A percentile compares a stretch with the other conserved stretches of the same genome.
Evolutionary conservation across 1,284 basidiomycete genomes (phyloP).

Genomic region (Cystobasidiaceae sp.): DNA sequence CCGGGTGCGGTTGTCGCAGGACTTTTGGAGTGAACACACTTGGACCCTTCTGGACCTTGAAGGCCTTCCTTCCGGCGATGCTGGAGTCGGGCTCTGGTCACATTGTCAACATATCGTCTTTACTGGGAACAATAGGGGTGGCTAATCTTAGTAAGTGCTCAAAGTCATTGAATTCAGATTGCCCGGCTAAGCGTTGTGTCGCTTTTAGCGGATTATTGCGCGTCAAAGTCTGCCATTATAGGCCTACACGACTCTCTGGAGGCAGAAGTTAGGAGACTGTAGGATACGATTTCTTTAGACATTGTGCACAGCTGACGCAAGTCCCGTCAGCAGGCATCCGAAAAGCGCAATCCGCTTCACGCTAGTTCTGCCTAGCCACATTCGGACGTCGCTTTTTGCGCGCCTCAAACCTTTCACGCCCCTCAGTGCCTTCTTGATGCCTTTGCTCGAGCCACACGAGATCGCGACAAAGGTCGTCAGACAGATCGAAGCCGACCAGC

Average conservation of each 20-base stretch:
- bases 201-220: constrained; percentile 75
- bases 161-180: constrained; percentile 74
- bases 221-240: constrained; percentile 76
- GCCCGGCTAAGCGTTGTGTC: constrained; percentile 63
- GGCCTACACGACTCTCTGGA: constrained; percentile 72
- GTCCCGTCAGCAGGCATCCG: constrained; percentile 55
- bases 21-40: constrained; percentile 85
- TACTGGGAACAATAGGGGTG: constrained; percentile 18
- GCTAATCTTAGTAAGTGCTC: not conserved
- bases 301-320: not conserved
- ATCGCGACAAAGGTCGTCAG: constrained; percentile 73
- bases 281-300: constrained; percentile 1
- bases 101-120: constrained; percentile 55
- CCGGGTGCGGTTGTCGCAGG: constrained; percentile 50
- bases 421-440: constrained; percentile 65
- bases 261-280: constrained; percentile 74
- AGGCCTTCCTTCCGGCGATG: constrained; percentile 89
- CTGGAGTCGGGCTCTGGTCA: constrained; percentile 71
- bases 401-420: constrained; percentile 46
- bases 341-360: constrained; percentile 72
- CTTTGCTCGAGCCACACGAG: constrained; percentile 63
- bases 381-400: constrained; percentile 68
- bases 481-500: constrained; percentile 70
- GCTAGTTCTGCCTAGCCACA: constrained; percentile 68
- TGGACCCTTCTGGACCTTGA: constrained; percentile 82